These are phyloP conservation scores for Cryomyces minteri DNA, from an alignment of 495 filamentous ascomycete genomes.

Conservation along the genomic window DNA sequence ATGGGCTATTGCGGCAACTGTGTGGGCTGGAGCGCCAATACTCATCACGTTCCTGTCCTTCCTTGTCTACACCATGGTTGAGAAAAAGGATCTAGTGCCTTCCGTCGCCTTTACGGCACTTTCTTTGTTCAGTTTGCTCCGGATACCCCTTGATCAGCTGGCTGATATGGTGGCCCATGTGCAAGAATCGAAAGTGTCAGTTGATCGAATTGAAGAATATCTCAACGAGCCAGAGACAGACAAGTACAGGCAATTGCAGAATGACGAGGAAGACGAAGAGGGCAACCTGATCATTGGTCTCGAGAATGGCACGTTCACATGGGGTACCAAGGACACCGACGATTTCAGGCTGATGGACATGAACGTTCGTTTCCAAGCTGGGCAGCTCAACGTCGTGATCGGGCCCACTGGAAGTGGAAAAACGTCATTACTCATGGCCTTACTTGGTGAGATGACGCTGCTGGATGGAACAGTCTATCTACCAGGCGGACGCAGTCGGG, in stretches of 20 bases:
- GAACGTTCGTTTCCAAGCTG: slow-evolving; percentile 56
- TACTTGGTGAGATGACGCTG: slow-evolving; percentile 92
- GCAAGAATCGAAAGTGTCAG: slow-evolving; percentile 90
- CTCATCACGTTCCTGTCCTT: slow-evolving; percentile 94
- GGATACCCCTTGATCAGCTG: slow-evolving; percentile 85
- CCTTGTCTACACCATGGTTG: slow-evolving; percentile 77
- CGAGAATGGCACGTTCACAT: slow-evolving; percentile 66
- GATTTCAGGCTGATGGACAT: slow-evolving; percentile 71
- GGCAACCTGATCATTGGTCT: slow-evolving; percentile 60
- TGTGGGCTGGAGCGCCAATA: slow-evolving; percentile 90
- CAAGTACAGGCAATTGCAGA: slow-evolving; percentile 74
- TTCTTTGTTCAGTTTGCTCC: slow-evolving; percentile 88
- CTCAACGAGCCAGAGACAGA: slow-evolving; percentile 88
- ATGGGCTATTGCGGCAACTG: slow-evolving; percentile 77
- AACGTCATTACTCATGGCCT: slow-evolving; percentile 85
- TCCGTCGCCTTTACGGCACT: slow-evolving; percentile 94
- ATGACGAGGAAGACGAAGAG: slow-evolving; percentile 38
- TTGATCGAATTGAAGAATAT: slow-evolving; percentile 93
- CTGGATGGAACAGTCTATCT: slow-evolving; percentile 65
- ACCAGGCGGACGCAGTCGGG: slow-evolving; percentile 63
- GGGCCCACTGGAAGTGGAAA: slow-evolving; percentile 92
- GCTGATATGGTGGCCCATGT: slow-evolving; percentile 99
- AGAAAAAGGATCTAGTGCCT: slow-evolving; percentile 75
- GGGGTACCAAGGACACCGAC: slow-evolving; percentile 55
- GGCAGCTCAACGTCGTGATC: slow-evolving; percentile 74